A percentile compares a stretch with the other conserved stretches of the same genome.
Evolutionary conservation across 805 yeast genomes (phyloP).

Genomic region (Candida easanensis): DNA sequence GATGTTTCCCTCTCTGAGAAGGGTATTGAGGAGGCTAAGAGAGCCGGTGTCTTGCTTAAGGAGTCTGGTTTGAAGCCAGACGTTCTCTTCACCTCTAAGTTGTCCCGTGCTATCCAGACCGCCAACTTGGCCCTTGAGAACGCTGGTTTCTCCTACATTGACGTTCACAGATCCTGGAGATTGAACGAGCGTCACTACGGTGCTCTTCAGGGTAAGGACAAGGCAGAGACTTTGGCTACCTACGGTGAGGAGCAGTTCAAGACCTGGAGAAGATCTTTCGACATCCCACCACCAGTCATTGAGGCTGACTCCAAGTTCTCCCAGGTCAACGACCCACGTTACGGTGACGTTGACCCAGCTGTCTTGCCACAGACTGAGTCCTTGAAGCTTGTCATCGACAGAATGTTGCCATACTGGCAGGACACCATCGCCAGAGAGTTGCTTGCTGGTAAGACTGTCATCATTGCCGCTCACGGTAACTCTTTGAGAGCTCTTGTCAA

Average conservation of each 20-base stretch:
- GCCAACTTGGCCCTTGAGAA: conserved; percentile 89
- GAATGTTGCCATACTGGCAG: conserved; percentile 96
- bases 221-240: conserved; percentile 84
- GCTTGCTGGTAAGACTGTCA: conserved; percentile 82
- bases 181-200: conserved; percentile 99
- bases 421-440: conserved; percentile 84
- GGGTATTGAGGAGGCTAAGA: conserved; percentile 87
- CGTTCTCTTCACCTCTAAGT: conserved; percentile 83
- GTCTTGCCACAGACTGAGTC: conserved; percentile 95
- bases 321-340: conserved; percentile 83
- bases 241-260: conserved; percentile 93
- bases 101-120: conserved; percentile 94
- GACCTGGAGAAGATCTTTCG: conserved; percentile 96
- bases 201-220: conserved; percentile 97
- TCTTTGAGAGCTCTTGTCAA: conserved; percentile 95
- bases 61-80: conserved; percentile 86
- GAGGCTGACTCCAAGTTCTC: conserved; percentile 76
- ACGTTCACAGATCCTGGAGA: conserved; percentile 95
- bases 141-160: conserved; percentile 88
- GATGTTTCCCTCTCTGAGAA: conserved; percentile 81
- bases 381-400: conserved; percentile 89
- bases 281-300: conserved; percentile 92
- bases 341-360: conserved; percentile 76
- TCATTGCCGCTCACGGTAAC: conserved; percentile 98
- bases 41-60: conserved; percentile 89